phyloP scores from a whole-genome alignment of 257 asterid species.

The Paulownia fortunei region DNA sequence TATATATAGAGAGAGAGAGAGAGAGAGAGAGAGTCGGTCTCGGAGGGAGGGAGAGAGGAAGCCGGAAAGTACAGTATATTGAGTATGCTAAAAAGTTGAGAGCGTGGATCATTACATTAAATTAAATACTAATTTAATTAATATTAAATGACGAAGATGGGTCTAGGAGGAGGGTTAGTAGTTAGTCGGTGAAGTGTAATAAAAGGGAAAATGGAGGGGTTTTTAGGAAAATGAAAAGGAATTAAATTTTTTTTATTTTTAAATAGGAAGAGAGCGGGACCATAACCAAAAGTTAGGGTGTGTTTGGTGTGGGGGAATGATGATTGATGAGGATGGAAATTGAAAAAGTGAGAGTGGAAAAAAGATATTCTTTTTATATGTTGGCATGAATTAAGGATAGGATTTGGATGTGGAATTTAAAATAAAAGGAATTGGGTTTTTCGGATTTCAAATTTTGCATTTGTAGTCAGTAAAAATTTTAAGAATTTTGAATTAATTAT shows the following conservation, averaged over 20 bases:
- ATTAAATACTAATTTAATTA: not conserved
- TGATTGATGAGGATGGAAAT: slow-evolving; percentile 26
- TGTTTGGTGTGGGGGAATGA: slow-evolving; percentile 37
- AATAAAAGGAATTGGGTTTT: too few species aligned
- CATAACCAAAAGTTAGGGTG: slow-evolving; percentile 30
- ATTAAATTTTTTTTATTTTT: not conserved
- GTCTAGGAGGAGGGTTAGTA: not conserved
- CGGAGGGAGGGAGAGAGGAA: slow-evolving; percentile 6
- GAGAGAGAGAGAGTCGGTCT: slow-evolving; percentile 16
- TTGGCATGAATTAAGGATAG: not conserved
- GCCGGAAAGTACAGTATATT: slow-evolving; percentile 4
- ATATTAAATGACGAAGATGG: slow-evolving; percentile 18
- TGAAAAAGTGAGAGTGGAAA: slow-evolving; percentile 3
- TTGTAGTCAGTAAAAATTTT: too few species aligned
- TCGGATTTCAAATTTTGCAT: too few species aligned
- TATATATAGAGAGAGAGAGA: not conserved
- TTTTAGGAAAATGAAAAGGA: not conserved
- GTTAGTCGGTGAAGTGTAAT: not conserved
- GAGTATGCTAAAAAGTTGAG: slow-evolving; percentile 11
- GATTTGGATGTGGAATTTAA: too few species aligned
- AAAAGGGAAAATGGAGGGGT: not conserved
- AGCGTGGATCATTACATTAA: slow-evolving; percentile 35
- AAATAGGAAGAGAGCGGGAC: slow-evolving; percentile 13
- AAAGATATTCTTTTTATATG: not conserved
- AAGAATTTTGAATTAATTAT: too few species aligned